A percentile compares a stretch with the other conserved stretches of the same genome.
Conservation (phyloP, 2,329 filamentous ascomycete species). For the Verticillium isaacii region DNA sequence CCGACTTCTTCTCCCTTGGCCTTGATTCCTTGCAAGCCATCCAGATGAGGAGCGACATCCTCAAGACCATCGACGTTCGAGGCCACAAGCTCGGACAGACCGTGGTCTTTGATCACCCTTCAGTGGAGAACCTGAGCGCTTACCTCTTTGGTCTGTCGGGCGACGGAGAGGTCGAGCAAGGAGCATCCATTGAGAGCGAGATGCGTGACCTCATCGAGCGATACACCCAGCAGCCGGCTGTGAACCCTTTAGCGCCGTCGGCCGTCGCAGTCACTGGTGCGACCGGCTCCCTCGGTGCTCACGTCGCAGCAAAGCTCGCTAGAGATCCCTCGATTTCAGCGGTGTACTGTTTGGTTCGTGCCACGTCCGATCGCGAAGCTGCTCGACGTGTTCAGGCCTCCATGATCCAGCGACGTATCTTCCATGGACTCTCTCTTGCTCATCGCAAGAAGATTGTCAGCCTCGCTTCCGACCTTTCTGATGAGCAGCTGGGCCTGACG, state of each 20-base stretch:
- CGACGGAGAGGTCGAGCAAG: slow-evolving; percentile 24
- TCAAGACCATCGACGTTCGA: slow-evolving; percentile 43
- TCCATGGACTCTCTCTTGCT: slow-evolving; percentile 16
- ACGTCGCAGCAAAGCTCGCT: slow-evolving; percentile 55
- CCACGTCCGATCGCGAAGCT: slow-evolving; percentile 19
- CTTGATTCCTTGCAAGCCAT: slow-evolving; percentile 57
- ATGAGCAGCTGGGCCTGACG: slow-evolving; percentile 33
- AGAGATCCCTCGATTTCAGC: slow-evolving; percentile 47
- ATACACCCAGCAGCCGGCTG: slow-evolving; percentile 7
- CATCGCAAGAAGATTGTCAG: slow-evolving; percentile 10
- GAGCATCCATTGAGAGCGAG: slow-evolving; percentile 21
- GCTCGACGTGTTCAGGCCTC: slow-evolving; percentile 14
- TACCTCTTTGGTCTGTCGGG: slow-evolving; percentile 37
- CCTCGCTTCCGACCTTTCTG: slow-evolving; percentile 32
- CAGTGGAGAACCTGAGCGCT: slow-evolving; percentile 36
- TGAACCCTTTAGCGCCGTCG: not conserved
- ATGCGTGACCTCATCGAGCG: slow-evolving; percentile 18
- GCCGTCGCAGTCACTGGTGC: slow-evolving; percentile 52
- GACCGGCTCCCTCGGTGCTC: slow-evolving; percentile 61
- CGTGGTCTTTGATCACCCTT: slow-evolving; percentile 54
- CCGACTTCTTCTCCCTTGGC: slow-evolving; percentile 55
- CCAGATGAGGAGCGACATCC: slow-evolving; percentile 46
- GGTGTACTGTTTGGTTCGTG: slow-evolving; percentile 50
- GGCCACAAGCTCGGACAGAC: slow-evolving; percentile 46
- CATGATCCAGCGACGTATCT: slow-evolving; percentile 26